These are phyloP conservation scores for Tremella yokohamensis DNA, from an alignment of 768 basidiomycete genomes.

Conservation along the genomic window DNA sequence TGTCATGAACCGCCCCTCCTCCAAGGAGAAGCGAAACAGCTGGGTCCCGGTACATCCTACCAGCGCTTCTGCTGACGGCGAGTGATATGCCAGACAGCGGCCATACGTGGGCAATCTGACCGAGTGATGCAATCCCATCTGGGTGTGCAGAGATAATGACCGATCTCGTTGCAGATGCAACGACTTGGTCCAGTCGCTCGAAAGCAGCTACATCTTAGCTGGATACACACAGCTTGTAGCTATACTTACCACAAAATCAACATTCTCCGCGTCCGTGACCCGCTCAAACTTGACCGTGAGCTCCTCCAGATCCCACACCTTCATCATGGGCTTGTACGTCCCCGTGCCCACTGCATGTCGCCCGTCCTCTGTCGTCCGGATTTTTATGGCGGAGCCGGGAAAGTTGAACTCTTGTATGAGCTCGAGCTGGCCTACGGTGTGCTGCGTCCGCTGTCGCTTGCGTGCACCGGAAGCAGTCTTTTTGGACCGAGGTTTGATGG, in stretches of 20 bases:
- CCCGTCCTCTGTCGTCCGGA: constrained; percentile 87
- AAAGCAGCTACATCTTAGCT: constrained; percentile 66
- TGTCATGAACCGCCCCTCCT: constrained; percentile 86
- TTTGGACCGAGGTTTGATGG: constrained; percentile 50
- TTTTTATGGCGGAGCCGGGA: constrained; percentile 87
- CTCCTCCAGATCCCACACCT: constrained; percentile 91
- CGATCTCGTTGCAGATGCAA: constrained; percentile 93
- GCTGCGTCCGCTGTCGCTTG: constrained; percentile 48
- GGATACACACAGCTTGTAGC: constrained; percentile 47
- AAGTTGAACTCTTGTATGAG: constrained; percentile 96
- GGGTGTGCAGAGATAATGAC: constrained; percentile 90
- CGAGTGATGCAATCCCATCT: constrained; percentile 85
- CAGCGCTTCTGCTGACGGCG: constrained; percentile 86
- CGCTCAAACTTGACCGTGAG: constrained; percentile 92
- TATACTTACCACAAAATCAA: constrained; percentile 89
- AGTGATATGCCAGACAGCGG: constrained; percentile 86
- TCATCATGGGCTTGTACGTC: constrained; percentile 94
- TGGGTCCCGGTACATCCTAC: constrained; percentile 79
- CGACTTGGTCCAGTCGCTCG: constrained; percentile 99
- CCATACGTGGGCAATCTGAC: constrained; percentile 94
- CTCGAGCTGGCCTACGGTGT: constrained; percentile 78
- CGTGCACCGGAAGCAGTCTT: constrained; percentile 36
- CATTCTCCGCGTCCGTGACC: constrained; percentile 92
- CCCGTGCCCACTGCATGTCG: constrained; percentile 91
- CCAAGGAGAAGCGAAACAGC: constrained; percentile 88